Conservation (phyloP, 108 stramenopile genomes). For the Schizochytrium sp. region DNA sequence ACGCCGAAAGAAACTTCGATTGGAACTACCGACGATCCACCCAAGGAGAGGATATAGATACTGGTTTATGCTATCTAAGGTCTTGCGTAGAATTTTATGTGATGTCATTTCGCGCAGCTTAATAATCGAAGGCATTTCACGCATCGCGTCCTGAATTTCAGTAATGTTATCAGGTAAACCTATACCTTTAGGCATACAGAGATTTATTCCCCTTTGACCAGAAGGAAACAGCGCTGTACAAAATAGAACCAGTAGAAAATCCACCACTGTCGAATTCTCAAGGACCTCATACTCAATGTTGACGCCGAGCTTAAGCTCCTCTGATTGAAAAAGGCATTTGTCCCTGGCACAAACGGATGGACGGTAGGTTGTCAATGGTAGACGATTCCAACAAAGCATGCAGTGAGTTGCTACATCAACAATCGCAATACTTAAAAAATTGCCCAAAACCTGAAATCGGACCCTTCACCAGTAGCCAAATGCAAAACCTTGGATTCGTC, state of each 20-base stretch:
- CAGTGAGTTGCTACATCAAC: neutral
- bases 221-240: neutral
- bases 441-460: neutral
- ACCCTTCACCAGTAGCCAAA: neutral
- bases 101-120: neutral
- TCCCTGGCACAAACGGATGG: neutral
- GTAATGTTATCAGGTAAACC: neutral
- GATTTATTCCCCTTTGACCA: neutral
- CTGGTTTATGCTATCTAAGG: neutral
- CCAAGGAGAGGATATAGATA: slow-evolving; percentile 1
- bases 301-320: slow-evolving; percentile 18
- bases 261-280: neutral
- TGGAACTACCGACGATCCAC: neutral
- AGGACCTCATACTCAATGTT: neutral
- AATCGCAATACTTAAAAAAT: neutral
- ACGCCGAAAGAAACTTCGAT: neutral
- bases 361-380: neutral
- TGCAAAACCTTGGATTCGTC: neutral
- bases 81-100: neutral
- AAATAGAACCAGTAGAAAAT: slow-evolving; percentile 8
- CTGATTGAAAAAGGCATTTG: neutral
- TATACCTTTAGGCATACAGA: neutral
- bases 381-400: neutral
- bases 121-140: neutral
- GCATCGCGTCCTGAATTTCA: neutral